These are phyloP conservation scores for Barnettozyma vustinii DNA, from an alignment of 805 yeast species.

Conservation along the genomic window DNA sequence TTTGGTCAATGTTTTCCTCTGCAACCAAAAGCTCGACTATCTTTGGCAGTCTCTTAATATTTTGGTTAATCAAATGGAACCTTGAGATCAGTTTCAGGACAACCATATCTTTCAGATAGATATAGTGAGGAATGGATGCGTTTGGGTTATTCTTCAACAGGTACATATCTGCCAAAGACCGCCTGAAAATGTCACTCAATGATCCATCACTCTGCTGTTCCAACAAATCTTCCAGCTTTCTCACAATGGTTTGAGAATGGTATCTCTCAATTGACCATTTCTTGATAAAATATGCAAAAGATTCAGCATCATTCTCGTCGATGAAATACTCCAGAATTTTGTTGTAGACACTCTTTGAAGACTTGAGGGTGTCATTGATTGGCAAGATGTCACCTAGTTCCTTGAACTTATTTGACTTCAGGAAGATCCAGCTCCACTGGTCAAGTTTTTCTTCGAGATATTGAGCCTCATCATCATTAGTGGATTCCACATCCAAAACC, in stretches of 20 bases:
- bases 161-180: conserved; percentile 47
- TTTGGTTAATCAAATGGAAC: conserved; percentile 55
- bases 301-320: conserved; percentile 12
- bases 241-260: conserved; percentile 52
- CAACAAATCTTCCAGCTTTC: conserved; percentile 29
- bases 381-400: conserved; percentile 57
- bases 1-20: conserved; percentile 31
- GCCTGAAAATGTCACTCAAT: conserved; percentile 32
- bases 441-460: conserved; percentile 52
- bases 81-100: conserved; percentile 54
- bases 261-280: conserved; percentile 13
- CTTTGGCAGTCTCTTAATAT: conserved; percentile 43
- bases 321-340: conserved; percentile 31
- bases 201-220: conserved; percentile 4
- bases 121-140: conserved; percentile 60
- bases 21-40: conserved; percentile 41
- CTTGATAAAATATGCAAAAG: conserved; percentile 38
- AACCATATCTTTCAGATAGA: conserved; percentile 46
- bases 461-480: conserved; percentile 11
- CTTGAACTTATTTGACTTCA: conserved; percentile 40
- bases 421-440: conserved; percentile 50
- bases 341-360: conserved; percentile 37
- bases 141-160: conserved; percentile 51
- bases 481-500: conserved; percentile 29
- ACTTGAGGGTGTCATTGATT: conserved; percentile 22